These are phyloP conservation scores for Fonsecaea monophora DNA, from an alignment of 2,329 filamentous ascomycete genomes.

Conservation along the genomic window DNA sequence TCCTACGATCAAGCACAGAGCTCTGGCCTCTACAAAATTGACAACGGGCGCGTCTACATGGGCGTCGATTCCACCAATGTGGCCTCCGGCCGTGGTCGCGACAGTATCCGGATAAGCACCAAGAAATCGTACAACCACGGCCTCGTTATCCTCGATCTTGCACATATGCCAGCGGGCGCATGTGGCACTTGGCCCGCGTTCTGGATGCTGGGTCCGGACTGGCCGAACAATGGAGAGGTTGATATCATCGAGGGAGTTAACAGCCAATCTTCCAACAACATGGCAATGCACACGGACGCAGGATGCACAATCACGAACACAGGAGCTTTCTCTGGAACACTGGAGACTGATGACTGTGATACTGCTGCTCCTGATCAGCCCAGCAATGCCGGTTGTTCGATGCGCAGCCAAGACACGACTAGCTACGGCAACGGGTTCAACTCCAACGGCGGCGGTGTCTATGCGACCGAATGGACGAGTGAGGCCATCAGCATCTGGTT, in stretches of 20 bases:
- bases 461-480: slow-evolving; percentile 78
- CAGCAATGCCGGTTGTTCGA: slow-evolving; percentile 65
- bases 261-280: slow-evolving; percentile 61
- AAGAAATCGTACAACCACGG: slow-evolving; percentile 69
- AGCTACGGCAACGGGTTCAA: slow-evolving; percentile 77
- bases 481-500: slow-evolving; percentile 79
- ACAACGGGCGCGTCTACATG: slow-evolving; percentile 67
- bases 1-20: slow-evolving; percentile 62
- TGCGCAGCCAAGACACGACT: slow-evolving; percentile 58
- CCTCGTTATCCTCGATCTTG: slow-evolving; percentile 73
- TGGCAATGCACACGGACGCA: slow-evolving; percentile 71
- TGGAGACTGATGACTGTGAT: slow-evolving; percentile 65
- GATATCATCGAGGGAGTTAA: slow-evolving; percentile 78
- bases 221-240: slow-evolving; percentile 71
- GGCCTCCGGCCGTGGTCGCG: slow-evolving; percentile 66
- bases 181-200: slow-evolving; percentile 79
- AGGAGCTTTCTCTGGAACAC: slow-evolving; percentile 56
- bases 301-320: slow-evolving; percentile 63
- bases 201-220: slow-evolving; percentile 62
- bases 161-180: slow-evolving; percentile 74
- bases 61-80: slow-evolving; percentile 70
- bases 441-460: slow-evolving; percentile 70
- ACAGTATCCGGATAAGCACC: slow-evolving; percentile 73
- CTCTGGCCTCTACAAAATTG: slow-evolving; percentile 64
- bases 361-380: slow-evolving; percentile 53